These are phyloP conservation scores for Magnaporthiopsis incrustans DNA, from an alignment of 2,329 filamentous ascomycete species.

Conservation along the genomic window DNA sequence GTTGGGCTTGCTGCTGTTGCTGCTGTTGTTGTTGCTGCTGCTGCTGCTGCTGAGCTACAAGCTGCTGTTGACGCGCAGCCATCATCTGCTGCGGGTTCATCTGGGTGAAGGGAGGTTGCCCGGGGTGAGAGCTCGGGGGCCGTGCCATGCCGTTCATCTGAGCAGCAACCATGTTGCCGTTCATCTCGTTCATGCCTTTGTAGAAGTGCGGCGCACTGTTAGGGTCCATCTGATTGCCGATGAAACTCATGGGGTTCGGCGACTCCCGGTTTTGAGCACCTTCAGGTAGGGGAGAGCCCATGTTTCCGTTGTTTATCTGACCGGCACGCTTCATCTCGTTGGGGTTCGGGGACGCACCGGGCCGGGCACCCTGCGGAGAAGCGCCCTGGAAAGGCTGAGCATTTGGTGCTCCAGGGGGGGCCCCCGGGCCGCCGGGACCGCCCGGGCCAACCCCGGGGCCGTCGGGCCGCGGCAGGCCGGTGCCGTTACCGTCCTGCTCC, in stretches of 20 bases:
- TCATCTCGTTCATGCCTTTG: conserved; percentile 42
- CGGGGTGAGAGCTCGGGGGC: conserved; percentile 61
- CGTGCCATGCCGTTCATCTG: conserved; percentile 54
- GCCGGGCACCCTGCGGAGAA: conserved; percentile 60
- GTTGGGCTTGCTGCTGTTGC: conserved; percentile 24
- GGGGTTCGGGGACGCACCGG: conserved; percentile 68
- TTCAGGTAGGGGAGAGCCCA: conserved; percentile 66
- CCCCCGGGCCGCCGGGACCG: conserved; percentile 46
- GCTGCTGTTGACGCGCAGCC: conserved; percentile 33
- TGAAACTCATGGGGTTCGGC: conserved; percentile 55
- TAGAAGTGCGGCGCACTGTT: conserved; percentile 53
- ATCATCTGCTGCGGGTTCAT: conserved; percentile 57
- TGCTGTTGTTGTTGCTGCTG: conserved; percentile 24
- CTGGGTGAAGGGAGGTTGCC: conserved; percentile 44
- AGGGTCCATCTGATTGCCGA: conserved; percentile 55
- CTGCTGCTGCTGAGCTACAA: conserved; percentile 18
- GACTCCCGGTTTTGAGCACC: conserved; percentile 58
- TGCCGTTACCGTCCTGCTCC: conserved; percentile 51
- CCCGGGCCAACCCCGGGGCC: conserved; percentile 41
- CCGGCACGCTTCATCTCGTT: conserved; percentile 72
- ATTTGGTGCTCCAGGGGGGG: conserved; percentile 43
- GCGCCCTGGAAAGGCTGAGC: conserved; percentile 59
- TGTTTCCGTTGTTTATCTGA: conserved; percentile 60
- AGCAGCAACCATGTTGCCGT: conserved; percentile 44
- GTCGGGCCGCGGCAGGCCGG: conserved; percentile 40